Percentiles rank a stretch among this genome's conserved stretches.
Conservation (phyloP, 495 filamentous ascomycete genomes). For the Symbiotaphrina buchneri region DNA sequence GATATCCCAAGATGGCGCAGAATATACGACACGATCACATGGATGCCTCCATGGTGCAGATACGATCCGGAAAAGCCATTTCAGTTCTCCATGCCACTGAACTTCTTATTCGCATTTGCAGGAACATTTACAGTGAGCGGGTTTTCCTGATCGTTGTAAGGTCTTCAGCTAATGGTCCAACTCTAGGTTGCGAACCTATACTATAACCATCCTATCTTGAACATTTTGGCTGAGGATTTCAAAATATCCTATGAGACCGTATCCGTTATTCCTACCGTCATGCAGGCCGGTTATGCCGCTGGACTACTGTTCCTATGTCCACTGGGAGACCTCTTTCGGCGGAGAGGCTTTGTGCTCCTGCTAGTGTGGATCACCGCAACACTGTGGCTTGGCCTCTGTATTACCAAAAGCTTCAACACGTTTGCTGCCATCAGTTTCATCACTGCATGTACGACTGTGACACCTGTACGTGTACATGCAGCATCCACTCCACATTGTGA, state of each 20-base stretch:
- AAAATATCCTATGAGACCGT: slow-evolving; percentile 13
- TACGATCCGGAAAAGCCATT: slow-evolving; percentile 32
- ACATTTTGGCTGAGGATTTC: slow-evolving; percentile 29
- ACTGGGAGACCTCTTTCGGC: slow-evolving; percentile 47
- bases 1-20: slow-evolving; percentile 9
- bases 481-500: no score
- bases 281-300: slow-evolving; percentile 60
- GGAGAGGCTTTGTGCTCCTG: slow-evolving; percentile 44
- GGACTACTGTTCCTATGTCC: slow-evolving; percentile 61
- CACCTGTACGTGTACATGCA: background rate
- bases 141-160: slow-evolving; percentile 5
- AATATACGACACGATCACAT: slow-evolving; percentile 17
- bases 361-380: slow-evolving; percentile 44
- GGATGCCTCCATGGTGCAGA: slow-evolving; percentile 29
- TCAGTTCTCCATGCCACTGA: slow-evolving; percentile 32
- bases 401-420: background rate
- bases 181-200: slow-evolving; percentile 51
- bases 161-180: slow-evolving; percentile 3
- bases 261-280: slow-evolving; percentile 42
- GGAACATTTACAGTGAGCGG: slow-evolving; percentile 11
- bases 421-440: background rate
- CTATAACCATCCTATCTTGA: slow-evolving; percentile 47
- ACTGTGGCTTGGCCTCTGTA: slow-evolving; percentile 11
- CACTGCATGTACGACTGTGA: slow-evolving; percentile 26
- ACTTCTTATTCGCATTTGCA: slow-evolving; percentile 31